Evolutionary conservation across 176 grass and related monocot genomes (phyloP), one percentile per base, ranked within the genome.

Genomic region (Oryza longistaminata): DNA sequence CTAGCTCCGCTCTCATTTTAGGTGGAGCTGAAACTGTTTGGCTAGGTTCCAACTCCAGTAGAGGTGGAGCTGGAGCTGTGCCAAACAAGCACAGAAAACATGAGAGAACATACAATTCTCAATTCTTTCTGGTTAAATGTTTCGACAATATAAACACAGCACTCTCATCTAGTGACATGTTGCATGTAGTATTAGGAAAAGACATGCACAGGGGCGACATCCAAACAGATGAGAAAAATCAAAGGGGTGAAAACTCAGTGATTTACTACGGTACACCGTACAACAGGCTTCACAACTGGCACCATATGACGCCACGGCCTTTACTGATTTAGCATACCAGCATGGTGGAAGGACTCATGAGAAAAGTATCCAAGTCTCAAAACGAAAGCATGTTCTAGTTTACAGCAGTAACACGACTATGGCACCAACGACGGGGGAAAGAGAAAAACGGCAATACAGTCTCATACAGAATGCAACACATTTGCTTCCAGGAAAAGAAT

Each of bases 371-470:
- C 55, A 46, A 33, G 26, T 39, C 58, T 75, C 29, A 33, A 83
- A 66, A 78, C 35, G 15, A 53, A 87, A 70, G 80, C 69, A 76
- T 64, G 64, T 87, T 87, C 81, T 91, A 91, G 89, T 91, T 91
- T 91, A 91, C 89, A 91, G 70, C 76, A 80, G 89, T 80, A 87
- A 70, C 64, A 75, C 75, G 64, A 88, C 81, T 81, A 84, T 35
- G 50, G 64, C 81, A 78, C 83, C 74, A 81, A 69, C 71, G 76
- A 76, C 10, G 26, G 65, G 29, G 37, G 7, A 73, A 39, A 64
- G 19, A 16, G 80, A 73, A 86, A 74, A 85, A 81, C 72, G 81
- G 81, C 65, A 84, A 84, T 75, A 87, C 75, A 81, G 76, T 85
- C 89, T 90, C 75, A 70, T 87, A 90, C 75, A 90, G 74, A 69